Conservation (phyloP, 345 rosid genomes). For the Rhodomyrtus tomentosa region DNA sequence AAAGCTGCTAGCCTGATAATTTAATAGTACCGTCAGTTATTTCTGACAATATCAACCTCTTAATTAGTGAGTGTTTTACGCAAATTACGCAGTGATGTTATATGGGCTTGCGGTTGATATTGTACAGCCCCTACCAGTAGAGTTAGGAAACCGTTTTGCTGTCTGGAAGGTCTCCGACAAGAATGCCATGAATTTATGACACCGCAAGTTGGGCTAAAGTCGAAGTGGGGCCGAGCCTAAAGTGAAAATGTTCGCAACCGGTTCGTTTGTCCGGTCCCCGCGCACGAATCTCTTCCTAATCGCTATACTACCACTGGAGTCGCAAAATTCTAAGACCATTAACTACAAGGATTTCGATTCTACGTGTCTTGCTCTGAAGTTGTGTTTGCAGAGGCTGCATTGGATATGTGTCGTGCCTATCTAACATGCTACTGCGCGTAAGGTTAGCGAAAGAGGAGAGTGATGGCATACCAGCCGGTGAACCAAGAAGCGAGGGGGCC, state of each 20-base stretch:
- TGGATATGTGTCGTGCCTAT: background rate
- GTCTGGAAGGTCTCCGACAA: background rate
- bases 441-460: background rate
- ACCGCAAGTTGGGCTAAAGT: background rate
- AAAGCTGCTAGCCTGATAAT: too few species aligned
- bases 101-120: too few species aligned
- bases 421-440: background rate
- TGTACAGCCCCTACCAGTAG: too few species aligned
- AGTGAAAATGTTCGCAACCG: background rate
- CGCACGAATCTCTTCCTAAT: background rate
- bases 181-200: background rate
- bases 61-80: too few species aligned
- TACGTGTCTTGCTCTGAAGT: background rate
- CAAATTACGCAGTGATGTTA: too few species aligned
- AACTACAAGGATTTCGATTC: too few species aligned
- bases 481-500: constrained; percentile 54
- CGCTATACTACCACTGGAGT: background rate
- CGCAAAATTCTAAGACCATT: background rate
- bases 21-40: too few species aligned
- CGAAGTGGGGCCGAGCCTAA: background rate
- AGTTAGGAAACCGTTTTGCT: too few species aligned
- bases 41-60: too few species aligned
- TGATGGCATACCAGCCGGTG: constrained; percentile 43
- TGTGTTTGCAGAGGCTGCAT: background rate
- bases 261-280: background rate